phyloP scores from a whole-genome alignment of 306 rosid genomes.

The Fragaria nilgerrensis region DNA sequence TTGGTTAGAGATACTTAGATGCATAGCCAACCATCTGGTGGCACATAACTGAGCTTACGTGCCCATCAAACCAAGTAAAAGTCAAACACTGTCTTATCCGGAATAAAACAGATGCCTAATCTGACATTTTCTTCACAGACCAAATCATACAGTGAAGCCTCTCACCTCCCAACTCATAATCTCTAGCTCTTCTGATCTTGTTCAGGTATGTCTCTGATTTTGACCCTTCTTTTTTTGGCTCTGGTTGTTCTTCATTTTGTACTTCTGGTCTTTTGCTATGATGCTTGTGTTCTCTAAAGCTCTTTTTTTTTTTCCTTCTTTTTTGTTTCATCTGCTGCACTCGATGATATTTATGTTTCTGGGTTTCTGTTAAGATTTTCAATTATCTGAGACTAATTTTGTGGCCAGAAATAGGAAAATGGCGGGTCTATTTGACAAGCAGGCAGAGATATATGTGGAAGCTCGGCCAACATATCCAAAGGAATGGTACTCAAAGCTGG shows the following conservation, averaged over 20 bases:
- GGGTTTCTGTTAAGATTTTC: neutral
- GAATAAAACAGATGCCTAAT: neutral
- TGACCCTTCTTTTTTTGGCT: no score
- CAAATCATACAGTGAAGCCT: neutral
- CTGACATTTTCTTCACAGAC: neutral
- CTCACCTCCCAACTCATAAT: neutral
- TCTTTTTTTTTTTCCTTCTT: no score
- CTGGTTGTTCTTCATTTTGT: no score
- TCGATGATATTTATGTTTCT: no score
- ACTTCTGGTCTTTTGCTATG: no score
- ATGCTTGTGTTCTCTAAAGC: no score
- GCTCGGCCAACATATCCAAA: slow-evolving; percentile 42
- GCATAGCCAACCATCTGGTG: neutral
- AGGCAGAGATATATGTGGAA: slow-evolving; percentile 23
- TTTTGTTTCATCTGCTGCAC: no score
- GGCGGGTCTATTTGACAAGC: slow-evolving; percentile 37
- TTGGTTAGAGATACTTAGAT: neutral
- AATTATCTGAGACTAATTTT: neutral
- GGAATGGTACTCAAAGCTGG: slow-evolving; percentile 37
- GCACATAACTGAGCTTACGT: neutral
- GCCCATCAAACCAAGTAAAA: neutral
- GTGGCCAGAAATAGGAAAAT: slow-evolving; percentile 12
- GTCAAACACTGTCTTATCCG: neutral
- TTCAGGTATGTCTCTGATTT: neutral
- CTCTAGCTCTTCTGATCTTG: neutral